Evolutionary conservation across 768 basidiomycete species (phyloP), one percentile per base, ranked within the genome.

Genomic region (Ephemerocybe angulata): DNA sequence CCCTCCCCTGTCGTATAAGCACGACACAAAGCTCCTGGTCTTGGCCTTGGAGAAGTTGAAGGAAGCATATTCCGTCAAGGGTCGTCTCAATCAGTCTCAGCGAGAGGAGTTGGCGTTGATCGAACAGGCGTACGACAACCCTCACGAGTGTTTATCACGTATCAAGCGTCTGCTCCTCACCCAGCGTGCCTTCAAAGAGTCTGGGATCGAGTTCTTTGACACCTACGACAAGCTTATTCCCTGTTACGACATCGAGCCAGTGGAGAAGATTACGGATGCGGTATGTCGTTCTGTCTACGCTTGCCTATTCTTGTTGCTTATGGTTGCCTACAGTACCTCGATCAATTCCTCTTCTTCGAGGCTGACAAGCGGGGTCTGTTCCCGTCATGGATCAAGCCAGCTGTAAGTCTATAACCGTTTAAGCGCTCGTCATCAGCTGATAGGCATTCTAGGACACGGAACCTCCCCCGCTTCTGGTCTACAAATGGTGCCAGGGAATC

Each of bases 401-500:
- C 93, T 48, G 82, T 75, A 69, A 48, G 76, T 67, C 21, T 27
- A 44, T 52, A 29, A 33, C 17, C 35, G 25, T 6, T 3, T 28
- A 4, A 21, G 7, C 47, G 28, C 2, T 31, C 30, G 43, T 31
- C 53, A 56, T 59, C 42, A 63, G n/a, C n/a, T n/a, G n/a, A 27
- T 42, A 33, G 17, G 52, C 30, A 51, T 47, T 28, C 19, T 51
- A 79, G 79, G 94, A 98, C 63, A 95, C 93, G 0, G 96, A 98
- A 65, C 96, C 96, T 2, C 94, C 96, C 0, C 96, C 96, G 2
- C 81, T 98, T 15, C 84, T 98, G 29, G 95, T 98, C 29, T 98
- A 98, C 77, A 98, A 98, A 80, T 98, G 96, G 96, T 96, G 94
- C 66, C 96, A 98, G 74, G 97, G 97, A 38, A 95, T 98, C 79